These are phyloP conservation scores for Talaromyces sp. DNA, from an alignment of 2,329 filamentous ascomycete genomes.

Conservation along the genomic window DNA sequence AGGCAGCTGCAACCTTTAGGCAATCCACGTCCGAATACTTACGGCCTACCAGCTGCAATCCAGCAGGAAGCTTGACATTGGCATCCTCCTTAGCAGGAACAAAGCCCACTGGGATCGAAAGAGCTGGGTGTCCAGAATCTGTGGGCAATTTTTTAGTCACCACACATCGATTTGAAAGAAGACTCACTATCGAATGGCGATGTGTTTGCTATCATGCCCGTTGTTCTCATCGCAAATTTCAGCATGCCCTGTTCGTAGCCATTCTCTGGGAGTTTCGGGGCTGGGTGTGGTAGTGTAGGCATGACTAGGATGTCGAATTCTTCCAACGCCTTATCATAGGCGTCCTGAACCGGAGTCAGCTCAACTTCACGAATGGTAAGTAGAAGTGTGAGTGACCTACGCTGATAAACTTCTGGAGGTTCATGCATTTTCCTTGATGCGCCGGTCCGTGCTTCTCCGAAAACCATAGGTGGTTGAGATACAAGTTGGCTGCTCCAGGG, in stretches of 20 bases:
- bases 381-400: not conserved
- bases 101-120: constrained; percentile 1
- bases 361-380: not conserved
- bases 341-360: not conserved
- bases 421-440: constrained; percentile 4
- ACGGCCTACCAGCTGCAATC: constrained; percentile 51
- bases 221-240: constrained; percentile 5
- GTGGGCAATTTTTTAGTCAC: not conserved
- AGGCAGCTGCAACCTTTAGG: constrained; percentile 1
- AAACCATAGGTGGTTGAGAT: constrained; percentile 3
- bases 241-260: constrained; percentile 4
- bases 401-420: constrained; percentile 6
- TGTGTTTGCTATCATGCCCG: constrained; percentile 2
- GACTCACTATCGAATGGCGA: constrained; percentile 1
- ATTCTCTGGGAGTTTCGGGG: constrained; percentile 3
- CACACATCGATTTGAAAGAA: not conserved
- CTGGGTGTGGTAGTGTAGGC: constrained; percentile 2
- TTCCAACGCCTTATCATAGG: constrained; percentile 1
- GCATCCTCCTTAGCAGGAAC: constrained; percentile 18
- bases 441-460: constrained; percentile 1
- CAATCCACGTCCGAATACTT: not conserved
- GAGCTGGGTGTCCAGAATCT: not conserved
- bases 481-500: constrained; percentile 4
- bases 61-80: constrained; percentile 42
- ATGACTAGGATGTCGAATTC: constrained; percentile 1